phyloP scores from a whole-genome alignment of 2,329 filamentous ascomycete genomes.

The Capronia coronata region DNA sequence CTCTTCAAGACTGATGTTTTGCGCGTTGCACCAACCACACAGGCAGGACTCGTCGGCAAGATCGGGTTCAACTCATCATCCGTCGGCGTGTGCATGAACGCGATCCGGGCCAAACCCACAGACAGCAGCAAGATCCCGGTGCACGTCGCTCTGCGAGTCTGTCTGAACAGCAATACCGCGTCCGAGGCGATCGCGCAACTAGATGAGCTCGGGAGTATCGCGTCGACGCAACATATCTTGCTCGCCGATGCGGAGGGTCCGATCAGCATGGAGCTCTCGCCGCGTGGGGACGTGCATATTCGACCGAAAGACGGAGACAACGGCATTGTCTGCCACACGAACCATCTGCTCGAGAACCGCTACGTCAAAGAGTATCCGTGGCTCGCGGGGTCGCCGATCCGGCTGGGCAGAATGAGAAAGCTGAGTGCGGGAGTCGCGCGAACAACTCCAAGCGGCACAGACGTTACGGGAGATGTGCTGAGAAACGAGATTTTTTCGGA shows the following conservation, averaged over 20 bases:
- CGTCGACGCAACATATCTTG: slow-evolving; percentile 48
- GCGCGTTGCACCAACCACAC: no score
- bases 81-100: slow-evolving; percentile 51
- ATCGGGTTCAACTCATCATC: slow-evolving; percentile 50
- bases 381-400: slow-evolving; percentile 21
- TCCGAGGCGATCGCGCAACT: slow-evolving; percentile 42
- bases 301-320: slow-evolving; percentile 17
- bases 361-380: background rate
- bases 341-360: slow-evolving; percentile 35
- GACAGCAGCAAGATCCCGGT: slow-evolving; percentile 43
- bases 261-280: slow-evolving; percentile 43
- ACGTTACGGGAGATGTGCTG: slow-evolving; percentile 27
- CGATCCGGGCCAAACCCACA: slow-evolving; percentile 47
- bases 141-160: slow-evolving; percentile 48
- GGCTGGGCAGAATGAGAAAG: background rate
- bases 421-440: background rate
- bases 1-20: no score
- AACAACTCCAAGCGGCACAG: slow-evolving; percentile 17
- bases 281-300: background rate
- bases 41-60: slow-evolving; percentile 50
- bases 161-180: slow-evolving; percentile 42
- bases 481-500: slow-evolving; percentile 33
- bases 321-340: slow-evolving; percentile 39
- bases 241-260: slow-evolving; percentile 43
- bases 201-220: slow-evolving; percentile 40